A percentile compares a stretch with the other conserved stretches of the same genome.
Evolutionary conservation across 225 moss, liverwort and hornwort species (phyloP).

Genomic region (Neckera pumila): DNA sequence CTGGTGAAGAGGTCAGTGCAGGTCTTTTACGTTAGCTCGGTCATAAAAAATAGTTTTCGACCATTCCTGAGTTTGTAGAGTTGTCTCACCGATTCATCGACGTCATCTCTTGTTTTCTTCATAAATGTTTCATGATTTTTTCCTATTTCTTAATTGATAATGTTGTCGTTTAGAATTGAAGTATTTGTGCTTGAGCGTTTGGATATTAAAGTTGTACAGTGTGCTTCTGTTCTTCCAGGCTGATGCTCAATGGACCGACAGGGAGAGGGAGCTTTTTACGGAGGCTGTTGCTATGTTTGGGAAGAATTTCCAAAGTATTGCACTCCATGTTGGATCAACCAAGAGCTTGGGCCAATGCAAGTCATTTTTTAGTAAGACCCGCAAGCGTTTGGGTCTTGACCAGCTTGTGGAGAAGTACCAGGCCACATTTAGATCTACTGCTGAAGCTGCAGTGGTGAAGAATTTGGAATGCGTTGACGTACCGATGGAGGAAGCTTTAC

Average conservation of each 20-base stretch:
- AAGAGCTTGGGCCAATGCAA: constrained; percentile 81
- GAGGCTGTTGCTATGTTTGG: constrained; percentile 71
- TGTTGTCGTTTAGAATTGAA: background rate
- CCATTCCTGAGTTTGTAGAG: background rate
- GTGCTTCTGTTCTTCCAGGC: constrained; percentile 16
- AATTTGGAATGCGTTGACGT: constrained; percentile 10
- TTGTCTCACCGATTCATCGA: background rate
- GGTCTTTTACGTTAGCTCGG: background rate
- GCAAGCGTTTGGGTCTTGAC: constrained; percentile 82
- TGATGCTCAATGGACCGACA: constrained; percentile 85
- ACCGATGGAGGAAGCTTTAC: constrained; percentile 19
- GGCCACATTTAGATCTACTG: background rate
- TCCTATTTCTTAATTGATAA: background rate
- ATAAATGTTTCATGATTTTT: background rate
- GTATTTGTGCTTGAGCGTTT: background rate
- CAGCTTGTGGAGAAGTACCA: constrained; percentile 58
- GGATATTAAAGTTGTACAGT: background rate
- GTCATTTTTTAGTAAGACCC: constrained; percentile 86
- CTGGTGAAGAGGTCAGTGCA: constrained; percentile 40
- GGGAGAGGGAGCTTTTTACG: constrained; percentile 68
- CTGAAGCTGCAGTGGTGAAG: constrained; percentile 17
- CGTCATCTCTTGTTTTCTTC: background rate
- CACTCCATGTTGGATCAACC: constrained; percentile 70
- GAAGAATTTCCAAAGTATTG: constrained; percentile 78
- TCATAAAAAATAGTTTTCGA: background rate